These are phyloP conservation scores for Coffea canephora DNA, from an alignment of 257 asterid species.

Conservation along the genomic window DNA sequence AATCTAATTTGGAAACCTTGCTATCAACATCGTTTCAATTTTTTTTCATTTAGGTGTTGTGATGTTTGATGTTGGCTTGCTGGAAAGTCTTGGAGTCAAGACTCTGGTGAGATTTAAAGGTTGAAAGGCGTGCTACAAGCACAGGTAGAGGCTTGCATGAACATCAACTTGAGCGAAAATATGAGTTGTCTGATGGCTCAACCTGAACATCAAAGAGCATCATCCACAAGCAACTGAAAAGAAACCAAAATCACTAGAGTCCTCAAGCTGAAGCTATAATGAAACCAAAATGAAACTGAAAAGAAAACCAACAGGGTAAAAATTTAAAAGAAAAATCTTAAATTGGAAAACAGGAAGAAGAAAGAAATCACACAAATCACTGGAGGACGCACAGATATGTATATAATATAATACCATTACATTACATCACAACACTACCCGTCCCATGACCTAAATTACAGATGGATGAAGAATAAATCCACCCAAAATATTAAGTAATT, in stretches of 20 bases:
- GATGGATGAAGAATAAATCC: slow-evolving; percentile 23
- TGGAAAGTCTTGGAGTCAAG: no score
- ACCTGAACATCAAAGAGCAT: background rate
- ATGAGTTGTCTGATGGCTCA: no score
- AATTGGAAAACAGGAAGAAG: slow-evolving; percentile 8
- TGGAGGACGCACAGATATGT: slow-evolving; percentile 28
- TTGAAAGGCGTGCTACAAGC: no score
- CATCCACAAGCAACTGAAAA: no score
- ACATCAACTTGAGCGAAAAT: no score
- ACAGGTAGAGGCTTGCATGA: no score
- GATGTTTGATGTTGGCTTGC: no score
- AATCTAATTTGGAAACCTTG: no score
- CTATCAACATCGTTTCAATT: no score
- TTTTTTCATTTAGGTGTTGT: no score
- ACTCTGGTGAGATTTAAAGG: no score
- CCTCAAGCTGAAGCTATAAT: background rate
- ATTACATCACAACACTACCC: slow-evolving; percentile 16
- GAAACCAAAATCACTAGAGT: no score
- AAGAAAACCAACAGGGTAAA: background rate
- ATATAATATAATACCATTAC: slow-evolving; percentile 25
- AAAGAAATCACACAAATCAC: slow-evolving; percentile 21
- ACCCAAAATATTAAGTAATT: slow-evolving; percentile 19
- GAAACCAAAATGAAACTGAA: background rate
- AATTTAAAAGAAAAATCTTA: background rate
- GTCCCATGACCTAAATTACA: slow-evolving; percentile 8